Evolutionary conservation across 2,329 filamentous ascomycete genomes (phyloP).

Genomic region (Calonectria pseudoreteaudii): DNA sequence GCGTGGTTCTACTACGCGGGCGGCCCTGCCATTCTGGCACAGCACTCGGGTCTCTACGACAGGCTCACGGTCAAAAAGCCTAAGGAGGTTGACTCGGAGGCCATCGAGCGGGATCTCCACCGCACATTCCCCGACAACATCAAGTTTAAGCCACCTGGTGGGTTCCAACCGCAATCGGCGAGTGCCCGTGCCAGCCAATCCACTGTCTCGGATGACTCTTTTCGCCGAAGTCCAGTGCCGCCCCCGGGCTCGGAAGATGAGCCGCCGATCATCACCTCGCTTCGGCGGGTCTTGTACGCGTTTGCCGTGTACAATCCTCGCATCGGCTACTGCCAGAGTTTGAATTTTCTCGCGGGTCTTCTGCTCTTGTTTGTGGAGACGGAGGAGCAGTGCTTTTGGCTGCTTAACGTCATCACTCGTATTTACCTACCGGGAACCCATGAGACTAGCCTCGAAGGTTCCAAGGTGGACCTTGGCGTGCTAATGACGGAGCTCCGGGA

Average conservation of each 20-base stretch:
- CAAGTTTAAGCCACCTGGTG: constrained; percentile 78
- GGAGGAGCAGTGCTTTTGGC: constrained; percentile 92
- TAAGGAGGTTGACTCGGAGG: constrained; percentile 81
- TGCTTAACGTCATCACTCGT: constrained; percentile 91
- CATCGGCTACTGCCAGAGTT: constrained; percentile 94
- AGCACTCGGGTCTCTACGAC: constrained; percentile 82
- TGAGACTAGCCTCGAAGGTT: constrained; percentile 88
- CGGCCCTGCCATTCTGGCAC: constrained; percentile 81
- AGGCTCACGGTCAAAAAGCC: constrained; percentile 74
- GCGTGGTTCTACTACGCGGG: constrained; percentile 98
- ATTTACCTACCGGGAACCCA: constrained; percentile 92
- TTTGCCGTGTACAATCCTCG: constrained; percentile 92
- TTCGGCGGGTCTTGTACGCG: constrained; percentile 87
- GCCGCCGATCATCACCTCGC: constrained; percentile 81
- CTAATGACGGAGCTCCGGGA: constrained; percentile 90
- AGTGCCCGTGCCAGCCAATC: constrained; percentile 51
- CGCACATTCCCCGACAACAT: constrained; percentile 96
- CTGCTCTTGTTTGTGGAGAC: constrained; percentile 87
- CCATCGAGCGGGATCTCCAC: constrained; percentile 93
- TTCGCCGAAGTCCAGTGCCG: constrained; percentile 49
- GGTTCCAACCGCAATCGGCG: constrained; percentile 46
- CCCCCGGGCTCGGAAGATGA: constrained; percentile 62
- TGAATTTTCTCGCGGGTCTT: constrained; percentile 94
- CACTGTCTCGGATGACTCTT: constrained; percentile 47
- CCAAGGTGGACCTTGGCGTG: constrained; percentile 93